phyloP scores from a whole-genome alignment of 305 asterid genomes.

The Fraxinus xanthoxyloides region DNA sequence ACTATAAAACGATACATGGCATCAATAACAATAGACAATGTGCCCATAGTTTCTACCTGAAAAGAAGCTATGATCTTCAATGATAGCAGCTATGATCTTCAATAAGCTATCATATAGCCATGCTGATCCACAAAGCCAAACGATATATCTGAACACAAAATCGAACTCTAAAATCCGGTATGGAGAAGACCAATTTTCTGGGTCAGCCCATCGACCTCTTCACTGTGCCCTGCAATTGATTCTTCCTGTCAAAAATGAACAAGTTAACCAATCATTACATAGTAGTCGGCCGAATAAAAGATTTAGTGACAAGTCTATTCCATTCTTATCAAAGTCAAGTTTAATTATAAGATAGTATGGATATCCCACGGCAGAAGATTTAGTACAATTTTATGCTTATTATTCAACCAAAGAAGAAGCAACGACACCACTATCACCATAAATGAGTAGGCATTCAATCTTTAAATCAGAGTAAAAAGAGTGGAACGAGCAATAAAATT shows the following conservation, averaged over 20 bases:
- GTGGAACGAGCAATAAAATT: neutral
- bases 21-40: neutral
- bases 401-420: neutral
- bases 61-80: neutral
- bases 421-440: neutral
- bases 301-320: neutral
- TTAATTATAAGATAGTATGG: neutral
- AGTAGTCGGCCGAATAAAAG: neutral
- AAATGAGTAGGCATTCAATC: neutral
- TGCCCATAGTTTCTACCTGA: neutral
- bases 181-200: conserved; percentile 61
- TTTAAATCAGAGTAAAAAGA: neutral
- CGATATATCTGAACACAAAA: neutral
- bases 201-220: conserved; percentile 63
- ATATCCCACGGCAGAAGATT: neutral
- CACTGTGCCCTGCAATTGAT: conserved; percentile 56
- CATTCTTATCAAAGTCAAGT: neutral
- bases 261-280: neutral
- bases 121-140: neutral
- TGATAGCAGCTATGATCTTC: neutral
- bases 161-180: conserved; percentile 33
- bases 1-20: neutral
- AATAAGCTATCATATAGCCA: neutral
- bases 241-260: conserved; percentile 49
- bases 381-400: neutral